A percentile compares a stretch with the other conserved stretches of the same genome.
phyloP scores from a whole-genome alignment of 2,329 filamentous ascomycete genomes.

The Sporothrix variecibatus region DNA sequence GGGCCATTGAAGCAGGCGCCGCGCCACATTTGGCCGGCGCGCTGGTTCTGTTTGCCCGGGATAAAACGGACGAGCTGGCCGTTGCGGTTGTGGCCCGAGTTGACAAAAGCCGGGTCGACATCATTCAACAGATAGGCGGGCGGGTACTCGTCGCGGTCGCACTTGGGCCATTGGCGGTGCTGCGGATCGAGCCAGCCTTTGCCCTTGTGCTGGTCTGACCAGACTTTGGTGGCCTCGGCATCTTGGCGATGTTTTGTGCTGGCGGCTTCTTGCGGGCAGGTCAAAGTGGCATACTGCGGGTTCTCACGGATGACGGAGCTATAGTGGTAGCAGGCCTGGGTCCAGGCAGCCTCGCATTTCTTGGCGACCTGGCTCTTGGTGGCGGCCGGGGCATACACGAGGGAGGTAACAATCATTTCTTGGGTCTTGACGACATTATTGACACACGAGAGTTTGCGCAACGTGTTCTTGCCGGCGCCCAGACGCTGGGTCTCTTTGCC shows the following conservation, averaged over 20 bases:
- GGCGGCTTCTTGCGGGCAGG: slow-evolving; percentile 26
- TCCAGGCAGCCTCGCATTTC: slow-evolving; percentile 26
- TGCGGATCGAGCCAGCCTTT: slow-evolving; percentile 11
- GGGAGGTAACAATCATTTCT: slow-evolving; percentile 31
- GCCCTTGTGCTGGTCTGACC: slow-evolving; percentile 21
- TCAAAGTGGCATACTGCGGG: slow-evolving; percentile 23
- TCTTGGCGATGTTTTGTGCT: slow-evolving; percentile 18
- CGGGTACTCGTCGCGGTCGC: slow-evolving; percentile 29
- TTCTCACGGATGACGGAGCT: slow-evolving; percentile 31
- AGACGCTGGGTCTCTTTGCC: slow-evolving; percentile 14
- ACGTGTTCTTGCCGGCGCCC: slow-evolving; percentile 28
- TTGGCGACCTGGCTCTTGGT: slow-evolving; percentile 22
- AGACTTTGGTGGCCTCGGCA: slow-evolving; percentile 9
- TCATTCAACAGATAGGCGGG: slow-evolving; percentile 31
- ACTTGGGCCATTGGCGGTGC: slow-evolving; percentile 13
- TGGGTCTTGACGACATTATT: slow-evolving; percentile 25
- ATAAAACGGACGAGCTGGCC: slow-evolving; percentile 29
- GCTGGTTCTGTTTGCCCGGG: slow-evolving; percentile 21
- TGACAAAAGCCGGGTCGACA: slow-evolving; percentile 32
- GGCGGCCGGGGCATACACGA: slow-evolving; percentile 25
- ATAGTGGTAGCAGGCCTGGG: slow-evolving; percentile 35
- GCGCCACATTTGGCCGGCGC: slow-evolving; percentile 25
- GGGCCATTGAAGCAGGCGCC: slow-evolving; percentile 35
- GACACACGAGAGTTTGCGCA: slow-evolving; percentile 29
- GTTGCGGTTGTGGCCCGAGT: slow-evolving; percentile 19